Percentiles rank a stretch among this genome's conserved stretches.
Conservation (phyloP, 257 asterid genomes). For the Salvia hispanica region DNA sequence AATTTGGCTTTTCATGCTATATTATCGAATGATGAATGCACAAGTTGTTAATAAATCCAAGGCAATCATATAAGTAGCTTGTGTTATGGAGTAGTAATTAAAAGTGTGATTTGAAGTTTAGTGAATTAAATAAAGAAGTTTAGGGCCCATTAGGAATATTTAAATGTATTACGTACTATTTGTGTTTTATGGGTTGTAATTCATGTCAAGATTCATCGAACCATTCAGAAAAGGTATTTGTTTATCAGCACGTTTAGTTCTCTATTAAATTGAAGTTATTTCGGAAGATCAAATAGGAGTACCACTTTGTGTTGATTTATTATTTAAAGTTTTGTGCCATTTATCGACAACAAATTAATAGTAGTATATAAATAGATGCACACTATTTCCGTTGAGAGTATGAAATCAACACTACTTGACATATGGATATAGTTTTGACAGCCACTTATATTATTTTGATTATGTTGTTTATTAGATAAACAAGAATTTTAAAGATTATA, state of each 20-base stretch:
- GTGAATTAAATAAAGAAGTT: slow-evolving; percentile 12
- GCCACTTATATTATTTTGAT: too few relatives aligned
- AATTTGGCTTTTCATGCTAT: too few relatives aligned
- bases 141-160: slow-evolving; percentile 13
- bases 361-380: too few relatives aligned
- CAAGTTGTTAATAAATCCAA: not conserved
- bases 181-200: not conserved
- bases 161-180: not conserved
- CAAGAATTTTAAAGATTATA: too few relatives aligned
- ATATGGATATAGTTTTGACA: too few relatives aligned
- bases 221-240: not conserved
- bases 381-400: too few relatives aligned
- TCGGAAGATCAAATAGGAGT: not conserved
- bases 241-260: not conserved
- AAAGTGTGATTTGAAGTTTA: not conserved
- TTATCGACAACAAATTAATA: not conserved
- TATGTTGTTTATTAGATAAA: too few relatives aligned
- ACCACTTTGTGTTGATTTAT: not conserved
- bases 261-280: not conserved
- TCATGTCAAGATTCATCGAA: slow-evolving; percentile 27
- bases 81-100: not conserved
- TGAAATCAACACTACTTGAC: too few relatives aligned
- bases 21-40: too few relatives aligned
- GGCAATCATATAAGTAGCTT: not conserved
- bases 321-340: not conserved